Base-by-base conservation (phyloP, 495 filamentous ascomycete genomes). In the Aspergillus hancockii region DNA sequence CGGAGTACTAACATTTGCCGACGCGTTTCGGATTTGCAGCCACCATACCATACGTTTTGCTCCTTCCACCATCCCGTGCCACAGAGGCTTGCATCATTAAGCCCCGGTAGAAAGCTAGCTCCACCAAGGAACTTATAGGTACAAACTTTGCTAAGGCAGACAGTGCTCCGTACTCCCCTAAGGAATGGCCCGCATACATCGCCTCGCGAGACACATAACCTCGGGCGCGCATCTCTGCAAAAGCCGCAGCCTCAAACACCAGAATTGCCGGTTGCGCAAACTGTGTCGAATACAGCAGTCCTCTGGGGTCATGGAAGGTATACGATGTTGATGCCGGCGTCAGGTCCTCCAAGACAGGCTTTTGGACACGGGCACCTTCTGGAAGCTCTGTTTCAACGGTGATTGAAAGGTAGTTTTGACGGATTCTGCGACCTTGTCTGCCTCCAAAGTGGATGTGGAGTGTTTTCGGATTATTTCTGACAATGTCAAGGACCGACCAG, bases 401-500 rank as follows among this genome's bases (percentile, higher is more conserved):
- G 49, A 79, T 68, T 0, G 58, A 34, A 0, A 76, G 58, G 52
- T 79, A 79, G 43, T 74, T 79, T 19, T 71, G 28, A 14, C 73
- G 58, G 38, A 80, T 76, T 2, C 36, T 50, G 4, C 64, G 62
- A 14, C 77, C 77, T 18, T 63, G 64, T 1, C 21, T 30, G 13
- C 77, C 77, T 9, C 77, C 71, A 57, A 80, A 80, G 54, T 75
- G 64, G 14, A 80, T 55, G 0, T 74, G 78, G 3, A 78, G 66
- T 18, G 64, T 54, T 56, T 74, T 76, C 0, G 77, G 77, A 50
- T 80, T 73, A 23, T 70, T 67, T 13, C 54, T 51, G 0, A 80
- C 74, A 43, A 80, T 75, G 12, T 78, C 63, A 14, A 67, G 51
- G 14, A 78, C 64, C 1, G 64, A 68, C 58, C 73, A 73, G 10